Evolutionary conservation across 768 basidiomycete genomes (phyloP).

Genomic region (Auricularia heimuer): DNA sequence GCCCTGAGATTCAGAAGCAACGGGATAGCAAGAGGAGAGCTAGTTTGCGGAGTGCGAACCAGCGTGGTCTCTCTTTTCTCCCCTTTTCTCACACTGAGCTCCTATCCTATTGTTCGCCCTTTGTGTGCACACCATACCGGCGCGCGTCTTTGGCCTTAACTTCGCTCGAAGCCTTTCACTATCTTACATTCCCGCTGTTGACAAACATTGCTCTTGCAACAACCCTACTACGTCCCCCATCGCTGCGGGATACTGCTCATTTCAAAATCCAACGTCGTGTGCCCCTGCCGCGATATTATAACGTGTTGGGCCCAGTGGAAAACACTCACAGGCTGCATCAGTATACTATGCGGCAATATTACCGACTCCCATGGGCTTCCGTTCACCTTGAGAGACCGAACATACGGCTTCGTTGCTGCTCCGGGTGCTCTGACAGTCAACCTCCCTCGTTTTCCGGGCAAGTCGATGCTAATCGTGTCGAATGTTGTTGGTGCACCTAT

Average conservation of each 20-base stretch:
- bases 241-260: conserved; percentile 45
- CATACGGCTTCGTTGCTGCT: conserved; percentile 48
- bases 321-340: neutral
- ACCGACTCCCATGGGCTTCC: conserved; percentile 34
- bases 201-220: too few species aligned
- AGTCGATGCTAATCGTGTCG: conserved; percentile 41
- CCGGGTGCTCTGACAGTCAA: conserved; percentile 48
- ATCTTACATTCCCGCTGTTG: too few species aligned
- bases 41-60: too few species aligned
- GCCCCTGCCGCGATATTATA: conserved; percentile 45
- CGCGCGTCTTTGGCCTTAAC: too few species aligned
- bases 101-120: too few species aligned
- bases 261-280: conserved; percentile 40
- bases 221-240: conserved; percentile 25
- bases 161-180: too few species aligned
- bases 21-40: too few species aligned
- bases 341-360: conserved; percentile 37
- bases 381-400: conserved; percentile 51
- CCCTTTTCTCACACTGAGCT: too few species aligned
- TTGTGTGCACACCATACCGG: too few species aligned
- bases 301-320: neutral
- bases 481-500: conserved; percentile 56
- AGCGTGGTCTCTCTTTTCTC: too few species aligned
- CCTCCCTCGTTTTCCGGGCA: conserved; percentile 33
- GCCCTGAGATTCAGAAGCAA: too few species aligned